Conservation (phyloP, 192 early-diverging fungal genomes). For the Linnemannia elongata region DNA sequence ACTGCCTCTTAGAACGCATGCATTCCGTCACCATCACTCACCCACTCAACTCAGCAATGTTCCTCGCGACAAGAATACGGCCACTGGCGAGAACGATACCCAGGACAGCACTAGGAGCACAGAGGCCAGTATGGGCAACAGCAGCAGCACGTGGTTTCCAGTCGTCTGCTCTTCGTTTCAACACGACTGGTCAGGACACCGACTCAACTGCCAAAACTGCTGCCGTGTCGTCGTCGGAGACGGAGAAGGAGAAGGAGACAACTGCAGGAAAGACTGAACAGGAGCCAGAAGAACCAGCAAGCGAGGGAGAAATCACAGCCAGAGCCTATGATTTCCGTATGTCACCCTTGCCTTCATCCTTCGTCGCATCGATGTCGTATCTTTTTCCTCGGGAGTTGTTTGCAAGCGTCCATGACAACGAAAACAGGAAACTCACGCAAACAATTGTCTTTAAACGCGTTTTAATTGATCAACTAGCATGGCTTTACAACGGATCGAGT, state of each 20-base stretch:
- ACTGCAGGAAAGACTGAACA: neutral
- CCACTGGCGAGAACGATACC: conserved; percentile 23
- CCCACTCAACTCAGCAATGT: conserved; percentile 13
- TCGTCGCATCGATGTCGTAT: neutral
- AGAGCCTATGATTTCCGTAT: conserved; percentile 49
- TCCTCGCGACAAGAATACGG: conserved; percentile 10
- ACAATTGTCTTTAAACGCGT: neutral
- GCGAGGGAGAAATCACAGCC: conserved; percentile 29
- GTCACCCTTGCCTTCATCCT: neutral
- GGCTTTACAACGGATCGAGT: conserved; percentile 40
- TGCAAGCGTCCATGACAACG: too few relatives aligned
- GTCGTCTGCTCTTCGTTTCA: neutral
- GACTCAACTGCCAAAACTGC: neutral
- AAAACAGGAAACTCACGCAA: neutral
- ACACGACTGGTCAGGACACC: neutral
- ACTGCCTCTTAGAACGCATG: neutral
- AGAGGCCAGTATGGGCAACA: conserved; percentile 8
- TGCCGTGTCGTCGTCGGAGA: neutral
- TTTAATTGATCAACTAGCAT: conserved; percentile 16
- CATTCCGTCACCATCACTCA: conserved; percentile 10
- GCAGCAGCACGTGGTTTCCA: conserved; percentile 13
- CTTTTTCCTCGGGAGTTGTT: neutral
- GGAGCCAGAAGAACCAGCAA: conserved; percentile 13
- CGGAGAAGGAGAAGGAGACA: neutral
- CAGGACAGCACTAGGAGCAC: neutral